A percentile compares a stretch with the other conserved stretches of the same genome.
Evolutionary conservation across 805 yeast genomes (phyloP).

Genomic region (Deakozyma indianensis): DNA sequence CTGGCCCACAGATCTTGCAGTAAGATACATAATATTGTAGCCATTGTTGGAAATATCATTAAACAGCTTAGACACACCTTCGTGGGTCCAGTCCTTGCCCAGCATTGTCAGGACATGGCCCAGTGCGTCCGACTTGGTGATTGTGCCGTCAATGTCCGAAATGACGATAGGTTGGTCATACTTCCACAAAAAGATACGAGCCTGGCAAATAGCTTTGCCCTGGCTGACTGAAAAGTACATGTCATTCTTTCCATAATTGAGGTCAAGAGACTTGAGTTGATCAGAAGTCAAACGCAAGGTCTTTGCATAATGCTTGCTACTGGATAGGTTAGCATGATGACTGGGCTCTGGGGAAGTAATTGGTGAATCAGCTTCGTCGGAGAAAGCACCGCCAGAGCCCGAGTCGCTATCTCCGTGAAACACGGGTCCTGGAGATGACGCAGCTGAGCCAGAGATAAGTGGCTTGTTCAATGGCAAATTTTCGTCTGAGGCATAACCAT

Average conservation of each 20-base stretch:
- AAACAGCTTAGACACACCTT: constrained; percentile 85
- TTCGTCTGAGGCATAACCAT: constrained; percentile 9
- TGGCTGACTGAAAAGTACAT: constrained; percentile 66
- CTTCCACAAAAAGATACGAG: constrained; percentile 75
- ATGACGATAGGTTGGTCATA: constrained; percentile 79
- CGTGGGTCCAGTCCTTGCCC: constrained; percentile 97
- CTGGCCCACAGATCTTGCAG: constrained; percentile 91
- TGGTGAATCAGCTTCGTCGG: constrained; percentile 2
- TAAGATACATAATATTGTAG: constrained; percentile 81
- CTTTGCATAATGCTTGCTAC: constrained; percentile 43
- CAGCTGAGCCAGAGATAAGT: background rate
- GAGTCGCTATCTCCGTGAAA: constrained; percentile 1
- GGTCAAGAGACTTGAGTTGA: constrained; percentile 58
- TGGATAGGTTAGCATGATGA: background rate
- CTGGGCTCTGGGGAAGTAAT: constrained; percentile 2
- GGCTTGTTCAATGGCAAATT: constrained; percentile 1
- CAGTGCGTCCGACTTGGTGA: constrained; percentile 92
- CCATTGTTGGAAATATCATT: constrained; percentile 81
- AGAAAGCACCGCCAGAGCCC: background rate
- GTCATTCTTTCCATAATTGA: constrained; percentile 68
- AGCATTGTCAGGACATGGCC: constrained; percentile 90
- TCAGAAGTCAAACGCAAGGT: constrained; percentile 86
- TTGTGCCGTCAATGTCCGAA: constrained; percentile 95
- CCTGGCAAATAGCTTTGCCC: constrained; percentile 62
- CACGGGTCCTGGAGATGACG: background rate